Evolutionary conservation across 495 filamentous ascomycete species (phyloP).

Genomic region (Chaetomium fimeti): DNA sequence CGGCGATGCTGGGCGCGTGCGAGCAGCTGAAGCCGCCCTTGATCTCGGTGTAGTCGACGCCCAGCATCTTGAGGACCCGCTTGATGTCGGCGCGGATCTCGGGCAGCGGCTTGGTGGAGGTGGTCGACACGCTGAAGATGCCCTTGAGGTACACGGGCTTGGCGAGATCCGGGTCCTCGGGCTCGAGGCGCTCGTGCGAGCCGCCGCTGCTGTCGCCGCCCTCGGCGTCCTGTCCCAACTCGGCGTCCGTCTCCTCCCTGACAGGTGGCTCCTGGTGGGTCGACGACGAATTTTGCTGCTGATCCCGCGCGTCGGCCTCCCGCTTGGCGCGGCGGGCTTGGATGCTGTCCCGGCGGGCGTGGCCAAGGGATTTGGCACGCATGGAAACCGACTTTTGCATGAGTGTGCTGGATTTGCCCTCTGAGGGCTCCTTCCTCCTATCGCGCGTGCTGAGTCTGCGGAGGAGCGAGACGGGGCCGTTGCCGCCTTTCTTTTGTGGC

Average conservation of each 20-base stretch:
- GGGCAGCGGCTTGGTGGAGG: slow-evolving; percentile 81
- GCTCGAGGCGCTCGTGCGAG: slow-evolving; percentile 50
- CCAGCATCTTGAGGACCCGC: slow-evolving; percentile 78
- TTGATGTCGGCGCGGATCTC: slow-evolving; percentile 90
- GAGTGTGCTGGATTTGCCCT: slow-evolving; percentile 38
- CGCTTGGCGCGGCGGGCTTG: slow-evolving; percentile 69
- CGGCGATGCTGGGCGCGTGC: slow-evolving; percentile 76
- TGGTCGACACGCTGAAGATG: slow-evolving; percentile 95
- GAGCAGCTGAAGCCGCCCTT: slow-evolving; percentile 88
- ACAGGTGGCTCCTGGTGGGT: slow-evolving; percentile 63
- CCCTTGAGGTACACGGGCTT: slow-evolving; percentile 97
- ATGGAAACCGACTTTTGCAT: slow-evolving; percentile 56
- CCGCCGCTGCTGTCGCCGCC: slow-evolving; percentile 47
- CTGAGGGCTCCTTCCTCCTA: slow-evolving; percentile 57
- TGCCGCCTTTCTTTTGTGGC: slow-evolving; percentile 77
- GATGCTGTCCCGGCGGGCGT: slow-evolving; percentile 85
- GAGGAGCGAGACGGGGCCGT: slow-evolving; percentile 74
- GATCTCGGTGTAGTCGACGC: slow-evolving; percentile 89
- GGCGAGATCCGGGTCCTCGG: slow-evolving; percentile 60
- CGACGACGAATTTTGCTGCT: slow-evolving; percentile 14
- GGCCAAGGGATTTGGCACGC: slow-evolving; percentile 86
- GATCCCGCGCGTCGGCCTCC: slow-evolving; percentile 47
- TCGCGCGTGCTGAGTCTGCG: slow-evolving; percentile 87
- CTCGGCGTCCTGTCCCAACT: slow-evolving; percentile 40
- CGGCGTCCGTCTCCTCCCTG: slow-evolving; percentile 74